A percentile compares a stretch with the other conserved stretches of the same genome.
Conservation (phyloP, 2,329 filamentous ascomycete genomes). For the Arthrobotrys sphaeroides region DNA sequence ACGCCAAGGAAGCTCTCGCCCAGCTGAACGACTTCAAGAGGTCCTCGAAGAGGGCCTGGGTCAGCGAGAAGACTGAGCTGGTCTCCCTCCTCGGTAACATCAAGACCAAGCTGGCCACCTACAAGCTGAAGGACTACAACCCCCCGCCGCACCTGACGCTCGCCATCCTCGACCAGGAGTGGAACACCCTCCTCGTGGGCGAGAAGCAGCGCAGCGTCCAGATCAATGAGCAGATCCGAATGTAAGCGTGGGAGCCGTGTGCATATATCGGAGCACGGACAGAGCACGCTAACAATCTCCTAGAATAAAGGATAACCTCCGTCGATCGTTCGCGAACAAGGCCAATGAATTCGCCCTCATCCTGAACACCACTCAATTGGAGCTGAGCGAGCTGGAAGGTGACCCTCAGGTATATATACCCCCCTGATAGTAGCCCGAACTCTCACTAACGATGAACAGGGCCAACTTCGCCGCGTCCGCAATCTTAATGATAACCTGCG, state of each 20-base stretch:
- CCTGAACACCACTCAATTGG: conserved; percentile 90
- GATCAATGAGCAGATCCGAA: conserved; percentile 97
- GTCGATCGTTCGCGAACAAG: conserved; percentile 94
- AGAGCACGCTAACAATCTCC: conserved; percentile 58
- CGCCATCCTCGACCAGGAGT: conserved; percentile 82
- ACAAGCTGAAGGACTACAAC: conserved; percentile 87
- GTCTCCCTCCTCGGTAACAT: conserved; percentile 95
- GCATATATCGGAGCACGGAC: background rate
- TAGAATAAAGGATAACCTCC: conserved; percentile 92
- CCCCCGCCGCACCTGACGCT: conserved; percentile 84
- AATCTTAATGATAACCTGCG: conserved; percentile 84
- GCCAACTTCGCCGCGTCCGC: conserved; percentile 87
- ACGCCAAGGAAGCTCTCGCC: conserved; percentile 85
- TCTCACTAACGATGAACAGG: conserved; percentile 49
- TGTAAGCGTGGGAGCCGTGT: conserved; percentile 65
- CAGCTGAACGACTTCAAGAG: conserved; percentile 90
- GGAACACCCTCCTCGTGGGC: conserved; percentile 79
- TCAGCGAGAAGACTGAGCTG: conserved; percentile 95
- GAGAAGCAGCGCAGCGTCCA: conserved; percentile 90
- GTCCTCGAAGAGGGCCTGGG: conserved; percentile 91
- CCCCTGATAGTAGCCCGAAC: background rate
- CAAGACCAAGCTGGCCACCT: conserved; percentile 97
- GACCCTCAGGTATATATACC: conserved; percentile 77
- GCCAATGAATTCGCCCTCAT: conserved; percentile 97
- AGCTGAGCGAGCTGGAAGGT: conserved; percentile 95